Base-by-base conservation (phyloP, 805 yeast genomes). In the Wickerhamiella spandovensis region DNA sequence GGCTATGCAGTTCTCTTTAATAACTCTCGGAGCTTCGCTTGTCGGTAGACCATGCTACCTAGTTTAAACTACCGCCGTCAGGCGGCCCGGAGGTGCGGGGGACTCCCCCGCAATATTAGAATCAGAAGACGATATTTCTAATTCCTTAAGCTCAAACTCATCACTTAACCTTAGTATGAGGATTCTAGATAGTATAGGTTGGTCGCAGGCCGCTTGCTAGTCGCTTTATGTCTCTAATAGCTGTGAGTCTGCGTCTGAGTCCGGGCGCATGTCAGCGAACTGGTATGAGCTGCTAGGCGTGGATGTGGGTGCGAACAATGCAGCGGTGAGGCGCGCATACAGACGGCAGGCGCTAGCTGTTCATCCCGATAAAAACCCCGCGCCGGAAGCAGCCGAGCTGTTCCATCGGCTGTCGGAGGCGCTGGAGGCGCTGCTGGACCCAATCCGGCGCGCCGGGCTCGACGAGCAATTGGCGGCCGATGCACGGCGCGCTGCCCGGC, bases 271-370 rank as follows among this genome's bases (percentile, higher is more conserved):
- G 44, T 35, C 22, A 32, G 25, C 35, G 49, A 55, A 55, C 45
- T 51, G 53, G 54, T 89, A 90, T 67, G 88, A 84, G 62, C 69
- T 85, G 58, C 73, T 90, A 53, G 95, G 94, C 12, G 84, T 90
- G n/a, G 64, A 79, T n/a, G 79, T 95, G 17, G 64, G 74, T 22
- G 96, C 97, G 8, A 67, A 71, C 24, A 95, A 85, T 48, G 75
- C 76, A 21, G 95, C 85, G 55, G 73, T 90, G 58, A 88, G 90
- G 64, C 86, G 87, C 64, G 97, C 90, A 5, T 92, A 88, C 70
- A 75, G 95, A 64, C 86, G 87, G 65, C 70, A 78, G 58, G 97
- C 97, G 1, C 72, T 90, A 58, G 85, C 85, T 64, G 88, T 79
- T 64, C 98, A 92, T 64, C 98, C 98, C 17, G 98, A 92, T 68